Conservation (phyloP, 2,329 filamentous ascomycete genomes). For the Neobulgaria alba region DNA sequence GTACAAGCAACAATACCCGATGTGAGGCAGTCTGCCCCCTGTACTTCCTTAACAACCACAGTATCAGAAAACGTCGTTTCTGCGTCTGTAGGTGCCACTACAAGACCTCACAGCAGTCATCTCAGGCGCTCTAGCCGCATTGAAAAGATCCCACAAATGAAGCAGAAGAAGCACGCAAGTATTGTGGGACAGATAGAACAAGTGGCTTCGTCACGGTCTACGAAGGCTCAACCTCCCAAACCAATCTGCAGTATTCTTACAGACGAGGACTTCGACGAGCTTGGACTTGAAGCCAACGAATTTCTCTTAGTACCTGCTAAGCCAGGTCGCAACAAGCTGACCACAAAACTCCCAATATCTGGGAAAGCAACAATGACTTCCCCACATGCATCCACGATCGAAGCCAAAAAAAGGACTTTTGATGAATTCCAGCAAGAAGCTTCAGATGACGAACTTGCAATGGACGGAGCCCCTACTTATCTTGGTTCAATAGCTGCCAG, state of each 20-base stretch:
- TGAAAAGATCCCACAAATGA: background rate
- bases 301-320: conserved; percentile 17
- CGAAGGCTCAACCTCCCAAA: conserved; percentile 4
- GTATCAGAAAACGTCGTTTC: too few species aligned
- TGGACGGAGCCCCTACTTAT: background rate
- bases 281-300: conserved; percentile 21
- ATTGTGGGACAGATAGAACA: background rate
- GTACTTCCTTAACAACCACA: too few species aligned
- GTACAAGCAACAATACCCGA: background rate
- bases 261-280: conserved; percentile 22
- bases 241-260: background rate
- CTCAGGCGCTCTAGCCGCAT: background rate
- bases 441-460: conserved; percentile 6
- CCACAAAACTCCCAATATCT: conserved; percentile 10
- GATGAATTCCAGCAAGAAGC: conserved; percentile 6
- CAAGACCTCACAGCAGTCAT: background rate
- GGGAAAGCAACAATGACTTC: conserved; percentile 9
- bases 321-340: conserved; percentile 6
- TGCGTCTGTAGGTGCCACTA: background rate
- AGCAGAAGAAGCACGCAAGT: background rate
- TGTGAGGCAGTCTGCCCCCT: too few species aligned
- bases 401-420: conserved; percentile 15
- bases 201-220: background rate
- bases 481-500: background rate
- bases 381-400: conserved; percentile 1